These are phyloP conservation scores for Hypoxylon intermedium DNA, from an alignment of 495 filamentous ascomycete genomes.

Conservation along the genomic window DNA sequence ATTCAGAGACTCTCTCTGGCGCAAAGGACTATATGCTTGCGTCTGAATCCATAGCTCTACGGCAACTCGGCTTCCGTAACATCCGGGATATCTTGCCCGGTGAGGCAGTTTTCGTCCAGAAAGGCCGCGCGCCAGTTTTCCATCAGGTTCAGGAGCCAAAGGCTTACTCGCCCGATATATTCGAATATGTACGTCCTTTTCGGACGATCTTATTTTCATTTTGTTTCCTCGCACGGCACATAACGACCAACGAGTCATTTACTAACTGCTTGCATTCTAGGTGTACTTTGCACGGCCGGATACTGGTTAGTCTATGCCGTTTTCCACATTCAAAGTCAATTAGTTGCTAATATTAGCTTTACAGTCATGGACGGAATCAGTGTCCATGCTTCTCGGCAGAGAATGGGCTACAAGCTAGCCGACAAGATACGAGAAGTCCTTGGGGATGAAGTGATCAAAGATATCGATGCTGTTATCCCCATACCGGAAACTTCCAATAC, in stretches of 20 bases:
- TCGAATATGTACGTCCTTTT: conserved; percentile 69
- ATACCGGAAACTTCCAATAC: conserved; percentile 89
- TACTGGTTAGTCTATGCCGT: conserved; percentile 55
- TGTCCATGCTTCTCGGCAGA: conserved; percentile 85
- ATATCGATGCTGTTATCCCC: conserved; percentile 91
- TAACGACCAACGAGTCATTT: not conserved
- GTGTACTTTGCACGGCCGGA: conserved; percentile 88
- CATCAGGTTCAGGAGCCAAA: conserved; percentile 75
- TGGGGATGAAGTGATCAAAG: conserved; percentile 74
- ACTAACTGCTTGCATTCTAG: conserved; percentile 11
- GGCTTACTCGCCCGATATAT: conserved; percentile 89
- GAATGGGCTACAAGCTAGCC: conserved; percentile 90
- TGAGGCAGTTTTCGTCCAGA: conserved; percentile 91
- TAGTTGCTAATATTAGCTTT: not conserved
- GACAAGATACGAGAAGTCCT: conserved; percentile 77
- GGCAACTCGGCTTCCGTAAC: conserved; percentile 83
- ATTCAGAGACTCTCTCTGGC: conserved; percentile 64
- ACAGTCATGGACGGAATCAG: conserved; percentile 73
- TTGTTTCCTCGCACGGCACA: not conserved
- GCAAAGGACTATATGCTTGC: conserved; percentile 96
- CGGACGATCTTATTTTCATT: not conserved
- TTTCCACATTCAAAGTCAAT: not conserved
- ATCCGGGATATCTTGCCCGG: conserved; percentile 87
- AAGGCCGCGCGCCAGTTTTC: conserved; percentile 77
- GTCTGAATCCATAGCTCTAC: conserved; percentile 91